A percentile compares a stretch with the other conserved stretches of the same genome.
These are phyloP conservation scores for Metrosideros polymorpha DNA, from an alignment of 441 rosid genomes.

Conservation along the genomic window DNA sequence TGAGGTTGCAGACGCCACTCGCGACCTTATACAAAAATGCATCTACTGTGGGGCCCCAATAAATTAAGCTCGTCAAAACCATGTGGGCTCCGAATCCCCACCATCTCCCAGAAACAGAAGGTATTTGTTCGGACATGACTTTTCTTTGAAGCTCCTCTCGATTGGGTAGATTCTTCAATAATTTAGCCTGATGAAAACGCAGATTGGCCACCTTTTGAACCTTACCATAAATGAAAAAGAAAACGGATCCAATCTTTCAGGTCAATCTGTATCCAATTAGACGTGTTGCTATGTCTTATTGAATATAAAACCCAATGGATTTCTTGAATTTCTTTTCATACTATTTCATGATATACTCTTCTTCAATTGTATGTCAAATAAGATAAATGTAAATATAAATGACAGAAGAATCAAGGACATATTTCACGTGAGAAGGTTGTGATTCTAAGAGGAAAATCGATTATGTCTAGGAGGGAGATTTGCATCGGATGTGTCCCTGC, in stretches of 20 bases:
- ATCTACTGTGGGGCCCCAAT: not conserved
- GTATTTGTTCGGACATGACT: not conserved
- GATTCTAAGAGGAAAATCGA: too few relatives aligned
- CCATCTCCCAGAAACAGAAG: not conserved
- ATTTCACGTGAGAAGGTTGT: not conserved
- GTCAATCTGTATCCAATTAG: too few relatives aligned
- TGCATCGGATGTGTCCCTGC: not conserved
- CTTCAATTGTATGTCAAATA: not conserved
- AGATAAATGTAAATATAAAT: not conserved
- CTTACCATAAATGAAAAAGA: not conserved
- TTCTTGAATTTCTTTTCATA: not conserved
- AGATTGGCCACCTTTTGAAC: not conserved
- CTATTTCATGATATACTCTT: not conserved
- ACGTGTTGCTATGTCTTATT: not conserved
- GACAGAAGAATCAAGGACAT: not conserved
- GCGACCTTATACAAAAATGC: not conserved
- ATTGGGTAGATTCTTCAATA: not conserved
- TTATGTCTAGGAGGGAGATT: not conserved
- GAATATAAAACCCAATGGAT: not conserved
- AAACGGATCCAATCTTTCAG: not conserved
- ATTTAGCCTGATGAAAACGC: not conserved
- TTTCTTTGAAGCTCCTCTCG: not conserved
- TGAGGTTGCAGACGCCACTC: not conserved
- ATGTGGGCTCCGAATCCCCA: not conserved
- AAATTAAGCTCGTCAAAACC: not conserved